Base-by-base conservation (phyloP, 1,284 basidiomycete species). In the Peniophora sp. region DNA sequence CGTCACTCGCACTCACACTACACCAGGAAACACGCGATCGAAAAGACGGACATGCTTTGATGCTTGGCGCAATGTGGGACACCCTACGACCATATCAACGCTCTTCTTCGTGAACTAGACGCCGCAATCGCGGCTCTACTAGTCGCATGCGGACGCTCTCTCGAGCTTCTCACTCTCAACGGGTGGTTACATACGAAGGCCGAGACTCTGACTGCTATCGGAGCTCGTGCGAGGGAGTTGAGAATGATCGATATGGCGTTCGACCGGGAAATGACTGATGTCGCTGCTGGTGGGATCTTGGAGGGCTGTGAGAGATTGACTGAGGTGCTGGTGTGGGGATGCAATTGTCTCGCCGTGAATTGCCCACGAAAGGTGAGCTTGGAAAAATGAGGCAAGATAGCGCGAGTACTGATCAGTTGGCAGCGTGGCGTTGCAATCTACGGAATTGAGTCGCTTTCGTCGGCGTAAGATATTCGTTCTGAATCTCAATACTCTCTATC, bases 21-120 rank as follows among this genome's bases (percentile, higher is more conserved):
- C 35, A 24, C 24, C 64, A 98, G 96, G 55, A 99, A 99, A 76
- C 88, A 95, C 58, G 91, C 95, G 0, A 85, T 98, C 8, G 86
- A 93, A 56, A 86, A 83, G 10, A 90, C 85, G 27, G 86, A 94
- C 54, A 89, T 86, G 71, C 85, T 98, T 97, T 68, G 56, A 64
- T 18, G 62, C 62, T 47, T 65, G 71, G 63, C 50, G 52, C 32
- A 43, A 54, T 55, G 42, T 53, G 49, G 17, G 59, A 63, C 50
- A 51, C 64, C 37, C 68, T 52, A 68, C 80, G 64, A 72, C 74
- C 0, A 71, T 92, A 14, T 62, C 65, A 3, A 50, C 57, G 2
- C 60, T 90, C 41, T 78, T 86, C 56, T 57, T 92, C 8, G 76
- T 82, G 8, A 79, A 88, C 47, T 85, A 85, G 74, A 75, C 35